Conservation (phyloP, 2,329 filamentous ascomycete species). For the Ambrosiella xylebori region DNA sequence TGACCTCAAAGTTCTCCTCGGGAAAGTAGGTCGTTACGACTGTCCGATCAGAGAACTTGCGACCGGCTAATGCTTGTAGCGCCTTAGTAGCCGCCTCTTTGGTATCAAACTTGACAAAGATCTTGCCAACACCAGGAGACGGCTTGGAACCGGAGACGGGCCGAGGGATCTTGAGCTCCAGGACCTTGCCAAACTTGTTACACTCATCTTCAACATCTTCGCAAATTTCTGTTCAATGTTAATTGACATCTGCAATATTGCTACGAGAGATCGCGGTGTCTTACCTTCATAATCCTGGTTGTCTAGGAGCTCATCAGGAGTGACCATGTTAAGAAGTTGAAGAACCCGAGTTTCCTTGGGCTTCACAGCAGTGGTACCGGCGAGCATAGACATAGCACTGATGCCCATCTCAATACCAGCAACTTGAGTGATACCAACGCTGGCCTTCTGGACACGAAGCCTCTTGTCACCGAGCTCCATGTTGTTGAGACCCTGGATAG, state of each 20-base stretch:
- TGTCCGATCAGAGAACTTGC: conserved; percentile 91
- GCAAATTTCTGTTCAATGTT: conserved; percentile 58
- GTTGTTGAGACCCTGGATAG: conserved; percentile 76
- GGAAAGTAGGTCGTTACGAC: conserved; percentile 95
- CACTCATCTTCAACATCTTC: conserved; percentile 92
- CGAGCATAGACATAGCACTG: conserved; percentile 94
- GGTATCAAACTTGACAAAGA: conserved; percentile 84
- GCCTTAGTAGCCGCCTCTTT: conserved; percentile 67
- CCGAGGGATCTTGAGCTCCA: conserved; percentile 85
- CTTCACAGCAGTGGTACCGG: conserved; percentile 67
- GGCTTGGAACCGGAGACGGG: conserved; percentile 69
- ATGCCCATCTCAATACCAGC: conserved; percentile 87
- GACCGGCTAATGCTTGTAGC: conserved; percentile 72
- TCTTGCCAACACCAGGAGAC: conserved; percentile 85
- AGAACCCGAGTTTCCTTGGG: conserved; percentile 69
- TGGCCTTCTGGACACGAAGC: conserved; percentile 74
- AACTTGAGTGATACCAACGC: conserved; percentile 85
- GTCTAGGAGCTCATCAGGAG: conserved; percentile 82
- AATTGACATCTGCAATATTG: conserved; percentile 17
- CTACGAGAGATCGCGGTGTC: conserved; percentile 14
- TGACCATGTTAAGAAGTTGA: conserved; percentile 97
- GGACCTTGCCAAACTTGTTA: conserved; percentile 67
- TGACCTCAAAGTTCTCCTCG: conserved; percentile 92
- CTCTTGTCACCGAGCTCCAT: conserved; percentile 83
- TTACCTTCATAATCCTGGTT: conserved; percentile 88